Evolutionary conservation across 225 moss, liverwort and hornwort species (phyloP), one percentile per base, ranked within the genome.

Genomic region (Sphagnum contortum): DNA sequence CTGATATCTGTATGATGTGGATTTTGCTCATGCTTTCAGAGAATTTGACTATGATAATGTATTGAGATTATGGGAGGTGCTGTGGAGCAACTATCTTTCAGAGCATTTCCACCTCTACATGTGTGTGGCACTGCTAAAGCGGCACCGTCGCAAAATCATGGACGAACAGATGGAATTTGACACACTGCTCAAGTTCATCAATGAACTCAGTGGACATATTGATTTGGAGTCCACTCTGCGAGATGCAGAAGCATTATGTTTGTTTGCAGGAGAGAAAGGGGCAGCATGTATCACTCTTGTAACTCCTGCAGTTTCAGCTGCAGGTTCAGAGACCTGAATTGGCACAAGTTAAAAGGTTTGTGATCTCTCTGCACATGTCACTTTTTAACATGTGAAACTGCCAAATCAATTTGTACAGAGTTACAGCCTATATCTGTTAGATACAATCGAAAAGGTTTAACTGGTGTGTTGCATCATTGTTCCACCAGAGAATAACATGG

Each of bases 131-230:
- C 71, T 98, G 66, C 70, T 93, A 8, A 98, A 76, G 84, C 85
- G 91, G 66, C 82, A 98, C 64, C 80, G 96, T 48, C 79, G 93
- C 9, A 98, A 89, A 70, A 98, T 98, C 46, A 98, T 98, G 96
- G 96, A 98, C 57, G 96, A 98, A 65, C 90, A 98, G 61, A 98
- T 98, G 98, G 91, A 93, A 49, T 98, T 98, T 59, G 93, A 93
- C 62, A 93, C 93, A 3, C 63, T 98, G 12, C 57, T 98, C 69
- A 98, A 98, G 66, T 98, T 98, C 55, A 93, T 93, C 64, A 98
- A 98, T 69, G 93, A 98, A 70, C 75, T 89, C 59, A 98, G 93
- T 75, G 98, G 98, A 65, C 84, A 93, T 52, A 81, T 98, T 48
- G 83, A 84, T 0, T 74, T 98, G 82, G 98, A 91, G 72, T 87